Base-by-base conservation (phyloP, 306 rosid species). In the Rosa multiflora region DNA sequence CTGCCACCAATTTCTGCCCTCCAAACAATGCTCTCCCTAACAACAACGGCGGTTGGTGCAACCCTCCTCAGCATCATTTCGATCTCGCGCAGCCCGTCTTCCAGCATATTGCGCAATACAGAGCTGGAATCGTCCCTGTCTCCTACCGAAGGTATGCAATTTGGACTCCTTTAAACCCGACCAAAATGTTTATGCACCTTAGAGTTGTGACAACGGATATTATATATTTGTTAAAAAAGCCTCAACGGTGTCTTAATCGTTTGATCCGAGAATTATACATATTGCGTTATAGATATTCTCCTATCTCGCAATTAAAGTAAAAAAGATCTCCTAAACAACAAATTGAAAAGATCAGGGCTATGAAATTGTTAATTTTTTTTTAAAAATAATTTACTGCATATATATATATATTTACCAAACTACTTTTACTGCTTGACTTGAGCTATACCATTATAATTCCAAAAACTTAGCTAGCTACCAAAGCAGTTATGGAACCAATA, bases 1-100 rank as follows among this genome's bases (percentile, higher is more conserved):
- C 97, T 1, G 93, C 92, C 43, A 92, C 97, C 20, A 90, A 90
- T 62, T 92, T 92, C 71, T 92, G 97, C 82, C 97, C 97, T 0
- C 95, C 93, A 76, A 92, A 90, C 83, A 83, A 82, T 42, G 95
- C 93, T 0, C 88, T 87, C 0, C 91, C 97, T 11, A 92, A 87
- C 72, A 88, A 87, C 75, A 89, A 86, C 21, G 97, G 97, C 61
- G 95, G 97, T 0, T 92, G 97, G 97, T 92, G 97, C 81, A 92
- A 92, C 74, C 92, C 95, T 55, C 97, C 97, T 1, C 95, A 78
- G 74, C 95, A 87, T 14, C 97, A 92, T 62, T 92, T 92, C 52
- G 97, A 92, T 79, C 93, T 92, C 9, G 78, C 97, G 18, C 93
- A 92, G 81, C 97, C 95, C 39, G 74, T 87, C 17, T 92, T 92